Conservation (phyloP, 805 yeast genomes). For the Myxozyma nipponensis region DNA sequence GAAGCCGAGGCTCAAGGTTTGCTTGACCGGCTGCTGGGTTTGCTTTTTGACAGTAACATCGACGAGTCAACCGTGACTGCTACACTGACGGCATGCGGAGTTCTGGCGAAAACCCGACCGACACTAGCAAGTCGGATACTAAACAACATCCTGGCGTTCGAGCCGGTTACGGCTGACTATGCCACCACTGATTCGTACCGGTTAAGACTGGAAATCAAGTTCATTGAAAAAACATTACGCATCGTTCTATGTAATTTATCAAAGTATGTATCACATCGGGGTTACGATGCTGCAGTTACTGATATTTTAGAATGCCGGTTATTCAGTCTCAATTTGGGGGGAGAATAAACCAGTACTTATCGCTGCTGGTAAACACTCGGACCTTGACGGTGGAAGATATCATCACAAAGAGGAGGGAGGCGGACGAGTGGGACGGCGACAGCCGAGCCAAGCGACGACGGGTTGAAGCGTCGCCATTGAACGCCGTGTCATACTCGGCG, state of each 20-base stretch:
- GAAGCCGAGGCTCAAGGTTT: constrained; percentile 70
- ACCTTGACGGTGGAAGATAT: constrained; percentile 25
- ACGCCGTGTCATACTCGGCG: constrained; percentile 46
- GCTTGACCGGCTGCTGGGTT: constrained; percentile 59
- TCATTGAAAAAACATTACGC: constrained; percentile 56
- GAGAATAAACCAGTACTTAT: constrained; percentile 34
- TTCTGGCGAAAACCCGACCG: constrained; percentile 64
- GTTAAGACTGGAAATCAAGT: constrained; percentile 52
- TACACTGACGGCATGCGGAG: constrained; percentile 58
- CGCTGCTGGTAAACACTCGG: constrained; percentile 31
- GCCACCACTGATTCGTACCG: constrained; percentile 19
- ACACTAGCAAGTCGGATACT: constrained; percentile 53
- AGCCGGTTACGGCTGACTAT: constrained; percentile 32
- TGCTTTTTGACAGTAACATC: constrained; percentile 53
- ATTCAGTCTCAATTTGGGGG: constrained; percentile 38
- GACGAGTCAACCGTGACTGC: constrained; percentile 59
- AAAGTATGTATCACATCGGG: constrained; percentile 8
- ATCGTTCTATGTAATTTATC: constrained; percentile 30
- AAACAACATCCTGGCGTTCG: constrained; percentile 57
- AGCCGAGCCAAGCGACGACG: constrained; percentile 30
- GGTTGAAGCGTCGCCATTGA: constrained; percentile 2
- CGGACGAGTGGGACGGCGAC: constrained; percentile 33
- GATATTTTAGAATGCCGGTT: constrained; percentile 12
- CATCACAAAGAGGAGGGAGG: constrained; percentile 32
- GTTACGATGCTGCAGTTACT: background rate